Percentiles rank a stretch among this genome's conserved stretches.
Conservation (phyloP, 352 stramenopile genomes). For the Phytopythium aichiense region DNA sequence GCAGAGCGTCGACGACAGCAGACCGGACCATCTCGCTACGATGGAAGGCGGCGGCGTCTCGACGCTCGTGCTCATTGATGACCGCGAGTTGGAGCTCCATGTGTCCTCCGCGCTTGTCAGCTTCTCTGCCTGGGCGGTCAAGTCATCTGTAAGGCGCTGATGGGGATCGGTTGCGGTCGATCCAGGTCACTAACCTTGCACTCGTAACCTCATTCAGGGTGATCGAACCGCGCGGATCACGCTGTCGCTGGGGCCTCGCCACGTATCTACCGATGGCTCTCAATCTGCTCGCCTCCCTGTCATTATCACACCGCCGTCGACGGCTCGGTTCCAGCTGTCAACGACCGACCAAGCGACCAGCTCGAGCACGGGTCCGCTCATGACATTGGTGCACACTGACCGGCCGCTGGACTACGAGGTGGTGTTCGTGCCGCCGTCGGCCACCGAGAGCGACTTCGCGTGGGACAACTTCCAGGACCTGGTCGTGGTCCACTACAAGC, state of each 20-base stretch:
- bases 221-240: not conserved
- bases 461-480: conserved; percentile 72
- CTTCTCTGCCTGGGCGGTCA: conserved; percentile 2
- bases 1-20: not conserved
- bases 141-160: not conserved
- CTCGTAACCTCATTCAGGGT: not conserved
- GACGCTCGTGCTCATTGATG: conserved; percentile 11
- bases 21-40: not conserved
- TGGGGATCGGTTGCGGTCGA: not conserved
- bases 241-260: not conserved
- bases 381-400: conserved; percentile 21
- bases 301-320: conserved; percentile 48
- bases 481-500: conserved; percentile 50
- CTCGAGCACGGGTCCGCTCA: conserved; percentile 4
- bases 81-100: conserved; percentile 5
- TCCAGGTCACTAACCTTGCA: not conserved
- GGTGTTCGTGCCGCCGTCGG: conserved; percentile 32
- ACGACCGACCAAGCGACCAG: not conserved
- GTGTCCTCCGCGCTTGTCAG: not conserved
- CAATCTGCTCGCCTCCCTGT: conserved; percentile 20
- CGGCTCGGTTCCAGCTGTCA: conserved; percentile 35
- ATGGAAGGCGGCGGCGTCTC: conserved; percentile 1
- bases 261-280: not conserved
- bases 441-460: conserved; percentile 39
- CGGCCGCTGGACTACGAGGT: conserved; percentile 22